Evolutionary conservation across 352 stramenopile species (phyloP).

Genomic region (Globisporangium radiosum): DNA sequence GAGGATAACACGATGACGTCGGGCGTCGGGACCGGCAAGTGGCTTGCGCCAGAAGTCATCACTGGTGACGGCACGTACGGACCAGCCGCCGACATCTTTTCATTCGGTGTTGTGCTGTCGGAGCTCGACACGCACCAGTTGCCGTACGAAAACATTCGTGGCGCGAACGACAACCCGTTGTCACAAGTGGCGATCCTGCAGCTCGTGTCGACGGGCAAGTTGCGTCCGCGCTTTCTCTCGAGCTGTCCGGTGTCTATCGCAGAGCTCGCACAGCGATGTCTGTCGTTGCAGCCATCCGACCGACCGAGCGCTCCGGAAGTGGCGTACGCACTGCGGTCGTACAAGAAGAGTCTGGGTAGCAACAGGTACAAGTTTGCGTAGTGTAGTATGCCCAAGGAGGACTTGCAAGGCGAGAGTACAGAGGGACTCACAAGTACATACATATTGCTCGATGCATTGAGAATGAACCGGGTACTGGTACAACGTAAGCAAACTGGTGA

Average conservation of each 20-base stretch:
- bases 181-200: conserved; percentile 31
- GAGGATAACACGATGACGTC: conserved; percentile 45
- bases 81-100: conserved; percentile 32
- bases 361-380: too few species aligned
- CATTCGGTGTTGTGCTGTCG: conserved; percentile 32
- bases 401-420: too few species aligned
- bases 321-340: too few species aligned
- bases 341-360: too few species aligned
- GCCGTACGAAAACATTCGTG: conserved; percentile 19
- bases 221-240: conserved; percentile 17
- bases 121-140: conserved; percentile 39
- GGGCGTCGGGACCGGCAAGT: background rate
- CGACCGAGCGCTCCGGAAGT: too few species aligned
- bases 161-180: background rate
- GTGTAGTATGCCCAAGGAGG: too few species aligned
- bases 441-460: too few species aligned
- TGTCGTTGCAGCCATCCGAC: conserved; percentile 23
- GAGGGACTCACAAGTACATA: too few species aligned
- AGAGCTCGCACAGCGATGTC: conserved; percentile 18
- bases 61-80: conserved; percentile 9
- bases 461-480: too few species aligned
- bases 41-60: conserved; percentile 34
- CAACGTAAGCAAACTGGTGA: too few species aligned
- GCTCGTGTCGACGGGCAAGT: conserved; percentile 18
- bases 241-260: conserved; percentile 8